These are phyloP conservation scores for Cadophora sp. DNA, from an alignment of 2,329 filamentous ascomycete genomes.

Conservation along the genomic window DNA sequence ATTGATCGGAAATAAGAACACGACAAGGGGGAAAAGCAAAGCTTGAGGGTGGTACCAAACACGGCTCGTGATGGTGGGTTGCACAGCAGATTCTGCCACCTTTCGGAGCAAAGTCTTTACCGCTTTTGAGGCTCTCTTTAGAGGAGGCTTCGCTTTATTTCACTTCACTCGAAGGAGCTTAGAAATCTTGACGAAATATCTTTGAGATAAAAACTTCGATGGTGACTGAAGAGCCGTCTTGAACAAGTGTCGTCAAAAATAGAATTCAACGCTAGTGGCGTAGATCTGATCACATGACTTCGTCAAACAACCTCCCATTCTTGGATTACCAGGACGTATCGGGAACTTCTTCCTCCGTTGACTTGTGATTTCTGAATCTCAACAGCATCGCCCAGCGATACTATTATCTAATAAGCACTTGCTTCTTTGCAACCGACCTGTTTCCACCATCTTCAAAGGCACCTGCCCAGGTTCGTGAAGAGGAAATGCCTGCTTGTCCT, in stretches of 20 bases:
- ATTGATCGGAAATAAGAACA: neutral
- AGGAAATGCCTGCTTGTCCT: neutral
- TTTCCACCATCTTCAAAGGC: neutral
- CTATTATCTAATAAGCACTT: too few species aligned
- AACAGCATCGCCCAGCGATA: neutral
- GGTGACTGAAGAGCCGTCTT: neutral
- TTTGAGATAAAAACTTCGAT: neutral
- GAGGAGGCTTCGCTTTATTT: neutral
- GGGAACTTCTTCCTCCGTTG: neutral
- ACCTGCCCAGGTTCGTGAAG: too few species aligned
- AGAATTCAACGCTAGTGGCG: neutral
- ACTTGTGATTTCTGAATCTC: neutral
- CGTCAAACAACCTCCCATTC: neutral
- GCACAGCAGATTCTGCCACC: neutral
- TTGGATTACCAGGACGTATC: too few species aligned
- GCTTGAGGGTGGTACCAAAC: neutral
- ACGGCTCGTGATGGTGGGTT: neutral
- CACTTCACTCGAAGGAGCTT: neutral
- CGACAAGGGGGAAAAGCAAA: neutral
- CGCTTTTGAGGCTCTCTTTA: neutral
- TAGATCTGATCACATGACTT: neutral
- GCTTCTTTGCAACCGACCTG: neutral
- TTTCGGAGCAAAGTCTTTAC: neutral
- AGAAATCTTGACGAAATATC: neutral
- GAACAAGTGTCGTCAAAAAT: neutral